Conservation (phyloP, 2,329 filamentous ascomycete species). For the Cordyceps tenuipes region DNA sequence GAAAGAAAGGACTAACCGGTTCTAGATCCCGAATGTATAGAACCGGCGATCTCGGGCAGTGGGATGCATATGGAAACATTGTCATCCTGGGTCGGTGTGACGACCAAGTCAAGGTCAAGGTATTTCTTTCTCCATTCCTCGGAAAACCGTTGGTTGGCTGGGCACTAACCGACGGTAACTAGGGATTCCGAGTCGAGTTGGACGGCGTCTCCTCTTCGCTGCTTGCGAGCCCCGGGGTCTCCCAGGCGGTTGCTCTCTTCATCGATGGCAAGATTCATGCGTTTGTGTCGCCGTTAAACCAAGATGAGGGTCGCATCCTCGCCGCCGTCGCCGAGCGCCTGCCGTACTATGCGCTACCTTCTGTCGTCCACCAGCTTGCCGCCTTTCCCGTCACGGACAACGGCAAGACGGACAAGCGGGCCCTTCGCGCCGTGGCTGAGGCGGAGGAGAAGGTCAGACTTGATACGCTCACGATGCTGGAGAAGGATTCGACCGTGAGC, state of each 20-base stretch:
- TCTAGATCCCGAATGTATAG: conserved; percentile 45
- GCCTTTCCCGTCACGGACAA: conserved; percentile 44
- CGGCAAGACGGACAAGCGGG: conserved; percentile 47
- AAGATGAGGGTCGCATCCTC: conserved; percentile 30
- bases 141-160: neutral
- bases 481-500: conserved; percentile 14
- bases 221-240: conserved; percentile 36
- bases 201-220: conserved; percentile 47
- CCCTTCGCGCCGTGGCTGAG: conserved; percentile 27
- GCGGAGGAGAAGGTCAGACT: neutral
- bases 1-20: neutral
- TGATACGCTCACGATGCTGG: neutral
- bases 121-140: conserved; percentile 15
- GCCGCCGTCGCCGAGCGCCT: conserved; percentile 33
- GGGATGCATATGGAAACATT: conserved; percentile 44
- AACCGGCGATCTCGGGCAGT: conserved; percentile 50
- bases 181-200: conserved; percentile 53
- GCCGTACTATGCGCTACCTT: conserved; percentile 48
- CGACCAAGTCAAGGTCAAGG: conserved; percentile 54
- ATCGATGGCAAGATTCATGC: conserved; percentile 41
- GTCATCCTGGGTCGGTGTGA: conserved; percentile 50
- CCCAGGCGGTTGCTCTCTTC: conserved; percentile 38
- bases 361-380: conserved; percentile 33
- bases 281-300: conserved; percentile 34
- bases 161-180: neutral